Base-by-base conservation (phyloP, 1,284 basidiomycete species). In the Chalciporus sp. region DNA sequence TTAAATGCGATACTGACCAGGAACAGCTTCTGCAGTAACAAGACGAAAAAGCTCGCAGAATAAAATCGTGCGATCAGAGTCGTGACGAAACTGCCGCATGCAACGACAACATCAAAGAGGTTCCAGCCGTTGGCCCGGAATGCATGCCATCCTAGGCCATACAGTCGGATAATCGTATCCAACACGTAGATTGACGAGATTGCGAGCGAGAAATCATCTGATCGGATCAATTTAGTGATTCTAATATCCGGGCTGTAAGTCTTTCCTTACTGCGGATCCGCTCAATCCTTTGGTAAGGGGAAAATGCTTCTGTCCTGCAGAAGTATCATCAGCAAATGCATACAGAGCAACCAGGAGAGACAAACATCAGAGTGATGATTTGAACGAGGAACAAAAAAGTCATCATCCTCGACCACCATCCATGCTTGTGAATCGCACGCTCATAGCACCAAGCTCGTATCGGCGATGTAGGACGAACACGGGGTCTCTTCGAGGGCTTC, bases 1-100 rank as follows among this genome's bases (percentile, higher is more conserved):
- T 99, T 99, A 79, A 98, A 89, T 0, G 93, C 88, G 49, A 98
- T 92, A 59, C 88, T 88, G 58, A 96, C 94, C 42, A 99, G 79
- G 74, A 99, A 98, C 11, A 98, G 79, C 74, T 98, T 98, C 68
- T 98, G 94, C 0, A 98, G 77, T 66, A 98, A 93, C 53, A 85
- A 76, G 4, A 79, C 75, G 5, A 68, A 71, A 59, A 82, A 85
- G 16, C 79, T 78, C 19, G 71, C 74, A 1, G 74, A 67, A 14
- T 82, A 82, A 58, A 87, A 80, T 3, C 86, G 80, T 23, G 91
- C 85, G 9, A 92, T 78, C 23, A 97, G 73, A 1, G 92, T 97
- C 0, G 95, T 95, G 19, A 85, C 80, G 59, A 97, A 86, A 61
- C 90, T 92, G 7, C 96, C 96, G 0, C 76, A 75, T 16, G 95